These are phyloP conservation scores for Fusarium nematophilum DNA, from an alignment of 2,329 filamentous ascomycete species.

Conservation along the genomic window DNA sequence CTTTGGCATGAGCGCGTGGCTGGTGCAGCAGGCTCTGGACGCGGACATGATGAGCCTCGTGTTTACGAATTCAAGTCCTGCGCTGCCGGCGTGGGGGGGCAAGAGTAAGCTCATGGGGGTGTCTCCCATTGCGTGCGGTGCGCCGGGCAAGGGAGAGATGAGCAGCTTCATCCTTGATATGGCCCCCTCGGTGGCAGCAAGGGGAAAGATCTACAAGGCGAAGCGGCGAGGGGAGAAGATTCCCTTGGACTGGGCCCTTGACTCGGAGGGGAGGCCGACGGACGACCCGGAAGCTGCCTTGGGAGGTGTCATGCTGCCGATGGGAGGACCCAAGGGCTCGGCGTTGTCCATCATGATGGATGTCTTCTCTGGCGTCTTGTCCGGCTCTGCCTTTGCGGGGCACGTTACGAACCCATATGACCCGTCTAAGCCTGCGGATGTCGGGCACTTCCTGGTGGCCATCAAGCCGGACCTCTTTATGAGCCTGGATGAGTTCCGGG, in stretches of 20 bases:
- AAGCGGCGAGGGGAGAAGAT: constrained; percentile 75
- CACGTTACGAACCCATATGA: constrained; percentile 83
- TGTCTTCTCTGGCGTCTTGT: constrained; percentile 83
- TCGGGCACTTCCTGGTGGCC: constrained; percentile 79
- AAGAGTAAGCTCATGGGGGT: constrained; percentile 77
- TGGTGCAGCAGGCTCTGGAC: constrained; percentile 82
- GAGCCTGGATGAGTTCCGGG: constrained; percentile 74
- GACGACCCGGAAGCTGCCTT: constrained; percentile 78
- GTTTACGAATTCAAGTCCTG: constrained; percentile 79
- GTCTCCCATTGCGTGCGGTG: constrained; percentile 80
- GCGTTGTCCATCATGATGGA: constrained; percentile 88
- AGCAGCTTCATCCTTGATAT: constrained; percentile 77
- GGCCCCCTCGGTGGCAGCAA: constrained; percentile 75
- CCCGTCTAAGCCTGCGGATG: constrained; percentile 73
- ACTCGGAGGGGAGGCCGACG: constrained; percentile 75
- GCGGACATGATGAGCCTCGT: constrained; percentile 76
- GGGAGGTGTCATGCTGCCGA: constrained; percentile 84
- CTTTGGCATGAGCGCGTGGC: constrained; percentile 85
- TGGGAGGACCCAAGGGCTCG: constrained; percentile 86
- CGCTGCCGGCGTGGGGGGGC: constrained; percentile 77
- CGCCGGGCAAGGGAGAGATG: constrained; percentile 69
- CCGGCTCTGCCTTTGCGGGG: constrained; percentile 82
- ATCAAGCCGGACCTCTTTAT: constrained; percentile 83
- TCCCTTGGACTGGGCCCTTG: constrained; percentile 79
- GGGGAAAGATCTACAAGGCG: constrained; percentile 81